phyloP scores from a whole-genome alignment of 2,329 filamentous ascomycete genomes.

The Diaporthe sp. region DNA sequence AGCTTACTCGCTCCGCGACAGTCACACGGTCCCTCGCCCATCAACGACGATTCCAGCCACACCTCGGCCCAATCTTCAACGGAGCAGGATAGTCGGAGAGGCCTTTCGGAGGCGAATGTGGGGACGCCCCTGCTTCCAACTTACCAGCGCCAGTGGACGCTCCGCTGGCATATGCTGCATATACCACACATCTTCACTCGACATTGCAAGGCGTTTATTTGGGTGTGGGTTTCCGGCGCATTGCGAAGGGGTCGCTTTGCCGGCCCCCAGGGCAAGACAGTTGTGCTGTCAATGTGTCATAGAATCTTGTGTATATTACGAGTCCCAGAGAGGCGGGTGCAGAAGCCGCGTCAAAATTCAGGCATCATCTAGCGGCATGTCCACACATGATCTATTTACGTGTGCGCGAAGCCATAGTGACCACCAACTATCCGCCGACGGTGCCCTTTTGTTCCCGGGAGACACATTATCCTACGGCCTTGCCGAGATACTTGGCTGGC shows the following conservation, averaged over 20 bases:
- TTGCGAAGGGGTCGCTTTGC: constrained; percentile 1
- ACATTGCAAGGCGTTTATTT: constrained; percentile 36
- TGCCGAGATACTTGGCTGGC: not conserved
- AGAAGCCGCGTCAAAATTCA: not conserved
- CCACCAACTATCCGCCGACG: too few relatives aligned
- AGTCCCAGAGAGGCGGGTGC: not conserved
- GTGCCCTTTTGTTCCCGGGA: not conserved
- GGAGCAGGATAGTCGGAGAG: not conserved
- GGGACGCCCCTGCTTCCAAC: not conserved
- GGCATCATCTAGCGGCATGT: not conserved
- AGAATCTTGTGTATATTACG: constrained; percentile 29
- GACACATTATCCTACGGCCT: not conserved
- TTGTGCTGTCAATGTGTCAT: constrained; percentile 21
- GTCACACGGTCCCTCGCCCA: not conserved
- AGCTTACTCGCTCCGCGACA: not conserved
- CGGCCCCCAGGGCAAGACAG: constrained; percentile 11
- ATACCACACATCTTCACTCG: constrained; percentile 35
- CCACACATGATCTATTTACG: not conserved
- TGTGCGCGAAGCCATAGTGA: not conserved
- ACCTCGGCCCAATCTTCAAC: not conserved
- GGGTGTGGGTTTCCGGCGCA: constrained; percentile 4
- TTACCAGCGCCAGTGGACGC: not conserved
- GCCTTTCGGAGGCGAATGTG: not conserved
- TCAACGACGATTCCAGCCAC: not conserved
- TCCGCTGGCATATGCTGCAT: constrained; percentile 26